Percentiles rank a stretch among this genome's conserved stretches.
These are phyloP conservation scores for Plantago elongata DNA, from an alignment of 257 asterid genomes.

Conservation along the genomic window DNA sequence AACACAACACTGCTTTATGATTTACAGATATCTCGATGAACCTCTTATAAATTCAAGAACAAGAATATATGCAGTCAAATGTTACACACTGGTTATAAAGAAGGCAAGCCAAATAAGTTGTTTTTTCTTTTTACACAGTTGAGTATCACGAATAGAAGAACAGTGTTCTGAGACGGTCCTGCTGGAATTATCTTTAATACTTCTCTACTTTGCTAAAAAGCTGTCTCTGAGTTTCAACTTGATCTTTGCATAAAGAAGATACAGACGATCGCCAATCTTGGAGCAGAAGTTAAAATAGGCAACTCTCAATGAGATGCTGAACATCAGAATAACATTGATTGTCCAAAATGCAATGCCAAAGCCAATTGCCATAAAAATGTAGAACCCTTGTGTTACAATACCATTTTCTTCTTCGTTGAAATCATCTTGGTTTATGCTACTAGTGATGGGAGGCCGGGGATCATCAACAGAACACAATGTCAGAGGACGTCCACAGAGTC, in stretches of 20 bases:
- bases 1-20: too few species aligned
- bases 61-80: too few species aligned
- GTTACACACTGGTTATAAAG: too few species aligned
- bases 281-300: not conserved
- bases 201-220: not conserved
- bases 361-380: slow-evolving; percentile 21
- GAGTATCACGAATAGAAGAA: too few species aligned
- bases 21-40: too few species aligned
- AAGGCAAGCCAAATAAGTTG: too few species aligned
- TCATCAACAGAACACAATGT: slow-evolving; percentile 13
- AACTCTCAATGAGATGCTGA: slow-evolving; percentile 4
- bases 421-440: not conserved
- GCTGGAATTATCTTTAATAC: too few species aligned
- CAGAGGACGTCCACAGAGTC: slow-evolving; percentile 31
- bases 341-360: not conserved
- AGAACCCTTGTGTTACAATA: slow-evolving; percentile 15
- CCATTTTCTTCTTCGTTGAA: not conserved
- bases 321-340: not conserved
- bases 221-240: not conserved
- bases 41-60: too few species aligned
- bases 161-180: not conserved
- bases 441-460: not conserved
- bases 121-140: too few species aligned
- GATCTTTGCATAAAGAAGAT: not conserved
- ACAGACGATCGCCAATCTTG: slow-evolving; percentile 16